Evolutionary conservation across 2,329 filamentous ascomycete genomes (phyloP).

Genomic region (Venturia effusa): DNA sequence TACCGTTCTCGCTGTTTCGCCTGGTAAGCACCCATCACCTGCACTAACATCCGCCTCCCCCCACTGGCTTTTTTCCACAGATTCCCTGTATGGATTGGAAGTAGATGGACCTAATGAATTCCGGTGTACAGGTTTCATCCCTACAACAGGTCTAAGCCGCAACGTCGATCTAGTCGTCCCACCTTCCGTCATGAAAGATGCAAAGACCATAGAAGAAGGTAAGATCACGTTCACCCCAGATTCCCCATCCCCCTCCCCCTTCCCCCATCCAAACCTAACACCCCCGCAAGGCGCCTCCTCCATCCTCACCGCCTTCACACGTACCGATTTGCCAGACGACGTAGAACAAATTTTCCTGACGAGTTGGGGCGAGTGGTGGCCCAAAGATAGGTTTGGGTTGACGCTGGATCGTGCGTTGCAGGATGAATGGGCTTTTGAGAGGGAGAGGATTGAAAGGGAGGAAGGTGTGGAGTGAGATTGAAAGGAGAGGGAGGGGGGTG

Average conservation of each 20-base stretch:
- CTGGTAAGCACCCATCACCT: no score
- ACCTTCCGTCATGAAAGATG: not conserved
- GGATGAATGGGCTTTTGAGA: constrained; percentile 1
- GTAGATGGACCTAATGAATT: no score
- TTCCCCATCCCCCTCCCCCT: not conserved
- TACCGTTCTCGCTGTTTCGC: constrained; percentile 42
- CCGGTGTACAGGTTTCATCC: not conserved
- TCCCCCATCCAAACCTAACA: not conserved
- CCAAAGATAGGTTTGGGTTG: not conserved
- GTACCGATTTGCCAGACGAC: constrained; percentile 2
- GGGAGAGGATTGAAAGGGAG: constrained; percentile 8
- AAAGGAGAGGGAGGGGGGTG: no score
- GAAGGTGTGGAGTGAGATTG: constrained; percentile 3
- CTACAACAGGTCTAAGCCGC: not conserved
- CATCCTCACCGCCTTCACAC: constrained; percentile 3
- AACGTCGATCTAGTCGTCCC: not conserved
- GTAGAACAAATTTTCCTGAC: constrained; percentile 3
- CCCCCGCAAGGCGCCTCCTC: not conserved
- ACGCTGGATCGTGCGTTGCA: not conserved
- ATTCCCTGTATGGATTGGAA: no score
- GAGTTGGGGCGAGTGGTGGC: constrained; percentile 10
- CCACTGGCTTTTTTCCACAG: no score
- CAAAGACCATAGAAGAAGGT: constrained; percentile 1
- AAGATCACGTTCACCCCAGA: not conserved
- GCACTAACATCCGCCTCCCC: no score